phyloP scores from a whole-genome alignment of 768 basidiomycete genomes.

The Pulveroboletus frians region DNA sequence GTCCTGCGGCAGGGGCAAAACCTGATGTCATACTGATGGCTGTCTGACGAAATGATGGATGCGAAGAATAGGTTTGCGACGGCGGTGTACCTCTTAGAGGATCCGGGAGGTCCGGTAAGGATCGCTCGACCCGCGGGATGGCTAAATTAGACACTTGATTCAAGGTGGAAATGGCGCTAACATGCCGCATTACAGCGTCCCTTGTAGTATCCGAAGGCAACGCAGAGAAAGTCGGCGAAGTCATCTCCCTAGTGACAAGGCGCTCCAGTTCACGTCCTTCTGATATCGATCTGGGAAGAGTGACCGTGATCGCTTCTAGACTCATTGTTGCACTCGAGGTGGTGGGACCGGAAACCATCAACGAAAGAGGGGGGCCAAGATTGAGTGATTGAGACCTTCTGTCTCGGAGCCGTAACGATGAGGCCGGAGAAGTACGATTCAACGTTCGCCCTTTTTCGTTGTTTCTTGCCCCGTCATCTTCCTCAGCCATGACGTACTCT shows the following conservation, averaged over 20 bases:
- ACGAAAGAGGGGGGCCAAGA: slow-evolving; percentile 34
- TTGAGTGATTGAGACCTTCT: slow-evolving; percentile 65
- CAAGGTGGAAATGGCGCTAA: slow-evolving; percentile 13
- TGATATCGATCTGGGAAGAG: slow-evolving; percentile 24
- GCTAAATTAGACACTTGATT: slow-evolving; percentile 26
- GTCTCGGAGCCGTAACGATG: slow-evolving; percentile 44
- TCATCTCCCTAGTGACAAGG: slow-evolving; percentile 38
- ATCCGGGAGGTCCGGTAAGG: slow-evolving; percentile 29
- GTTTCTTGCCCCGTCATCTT: slow-evolving; percentile 37
- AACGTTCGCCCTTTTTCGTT: slow-evolving; percentile 17
- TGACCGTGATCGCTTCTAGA: slow-evolving; percentile 27
- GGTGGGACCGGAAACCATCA: slow-evolving; percentile 24
- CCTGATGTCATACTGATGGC: slow-evolving; percentile 68
- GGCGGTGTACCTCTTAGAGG: slow-evolving; percentile 6
- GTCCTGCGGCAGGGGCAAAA: slow-evolving; percentile 66
- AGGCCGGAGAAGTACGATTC: slow-evolving; percentile 37
- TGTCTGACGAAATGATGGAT: slow-evolving; percentile 50
- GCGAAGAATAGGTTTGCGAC: slow-evolving; percentile 12
- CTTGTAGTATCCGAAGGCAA: slow-evolving; percentile 17
- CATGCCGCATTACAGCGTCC: slow-evolving; percentile 26
- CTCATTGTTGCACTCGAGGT: slow-evolving; percentile 28
- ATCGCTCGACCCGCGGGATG: slow-evolving; percentile 24
- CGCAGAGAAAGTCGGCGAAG: slow-evolving; percentile 38
- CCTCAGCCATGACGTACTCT: slow-evolving; percentile 63
- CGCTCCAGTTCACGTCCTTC: slow-evolving; percentile 36